phyloP scores from a whole-genome alignment of 306 rosid species.

The Citrullus amarus region DNA sequence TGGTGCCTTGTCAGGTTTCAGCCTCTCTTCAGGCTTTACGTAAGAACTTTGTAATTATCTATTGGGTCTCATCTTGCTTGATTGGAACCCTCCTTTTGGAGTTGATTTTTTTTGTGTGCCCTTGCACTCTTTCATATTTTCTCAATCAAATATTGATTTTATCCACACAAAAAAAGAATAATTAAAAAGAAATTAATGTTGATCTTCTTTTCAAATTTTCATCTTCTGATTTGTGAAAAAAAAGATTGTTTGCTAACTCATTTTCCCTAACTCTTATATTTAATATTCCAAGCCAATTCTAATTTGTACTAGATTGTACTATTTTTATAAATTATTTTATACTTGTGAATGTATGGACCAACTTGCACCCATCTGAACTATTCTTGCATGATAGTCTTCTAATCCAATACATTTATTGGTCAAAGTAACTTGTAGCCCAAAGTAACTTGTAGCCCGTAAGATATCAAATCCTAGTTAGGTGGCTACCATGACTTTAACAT shows the following conservation, averaged over 20 bases:
- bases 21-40: no score
- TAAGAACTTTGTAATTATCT: neutral
- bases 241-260: neutral
- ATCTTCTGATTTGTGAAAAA: neutral
- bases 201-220: neutral
- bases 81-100: neutral
- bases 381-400: neutral
- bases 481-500: neutral
- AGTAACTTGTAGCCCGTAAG: neutral
- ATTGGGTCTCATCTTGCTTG: neutral
- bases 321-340: neutral
- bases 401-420: neutral
- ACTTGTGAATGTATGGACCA: neutral
- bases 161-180: no score
- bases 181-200: no score
- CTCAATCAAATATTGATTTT: no score
- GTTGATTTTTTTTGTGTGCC: neutral
- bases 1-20: no score
- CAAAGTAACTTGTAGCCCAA: neutral
- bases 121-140: no score
- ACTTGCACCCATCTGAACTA: neutral
- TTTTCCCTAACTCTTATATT: neutral
- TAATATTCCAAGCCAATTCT: neutral
- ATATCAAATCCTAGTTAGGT: neutral
- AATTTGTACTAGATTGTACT: neutral